Conservation (phyloP, 2,329 filamentous ascomycete genomes). For the Fusarium incarnatum region DNA sequence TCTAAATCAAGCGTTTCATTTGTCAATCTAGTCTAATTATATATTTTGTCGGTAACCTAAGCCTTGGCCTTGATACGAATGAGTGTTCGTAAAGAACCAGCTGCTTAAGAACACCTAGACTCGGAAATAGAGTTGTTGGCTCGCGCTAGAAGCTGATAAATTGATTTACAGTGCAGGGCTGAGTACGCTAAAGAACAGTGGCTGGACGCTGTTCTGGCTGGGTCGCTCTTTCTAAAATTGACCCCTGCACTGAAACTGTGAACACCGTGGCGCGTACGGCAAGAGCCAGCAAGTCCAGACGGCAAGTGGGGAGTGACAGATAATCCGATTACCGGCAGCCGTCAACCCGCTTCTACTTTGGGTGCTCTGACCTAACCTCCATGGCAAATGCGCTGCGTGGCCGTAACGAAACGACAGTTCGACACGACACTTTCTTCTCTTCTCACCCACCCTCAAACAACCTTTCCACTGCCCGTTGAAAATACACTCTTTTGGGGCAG, state of each 20-base stretch:
- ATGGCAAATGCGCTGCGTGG: constrained; percentile 45
- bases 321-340: constrained; percentile 50
- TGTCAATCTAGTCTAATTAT: background rate
- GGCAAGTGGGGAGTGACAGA: constrained; percentile 48
- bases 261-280: constrained; percentile 52
- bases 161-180: constrained; percentile 31
- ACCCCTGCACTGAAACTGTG: constrained; percentile 40
- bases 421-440: constrained; percentile 22
- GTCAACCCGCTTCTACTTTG: constrained; percentile 20
- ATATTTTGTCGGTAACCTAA: background rate
- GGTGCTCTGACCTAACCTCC: constrained; percentile 15
- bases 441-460: constrained; percentile 13
- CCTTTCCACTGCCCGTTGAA: constrained; percentile 20
- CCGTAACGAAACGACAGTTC: constrained; percentile 44
- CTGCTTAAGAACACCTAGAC: background rate
- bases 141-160: constrained; percentile 24
- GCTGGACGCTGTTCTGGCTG: constrained; percentile 2
- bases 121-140: constrained; percentile 17
- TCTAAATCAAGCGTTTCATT: constrained; percentile 18
- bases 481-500: constrained; percentile 34
- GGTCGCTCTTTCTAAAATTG: constrained; percentile 27
- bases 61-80: background rate
- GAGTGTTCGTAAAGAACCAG: background rate
- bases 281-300: constrained; percentile 31
- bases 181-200: constrained; percentile 31